Evolutionary conservation across 257 asterid species (phyloP).

Genomic region (Henckelia pumila): DNA sequence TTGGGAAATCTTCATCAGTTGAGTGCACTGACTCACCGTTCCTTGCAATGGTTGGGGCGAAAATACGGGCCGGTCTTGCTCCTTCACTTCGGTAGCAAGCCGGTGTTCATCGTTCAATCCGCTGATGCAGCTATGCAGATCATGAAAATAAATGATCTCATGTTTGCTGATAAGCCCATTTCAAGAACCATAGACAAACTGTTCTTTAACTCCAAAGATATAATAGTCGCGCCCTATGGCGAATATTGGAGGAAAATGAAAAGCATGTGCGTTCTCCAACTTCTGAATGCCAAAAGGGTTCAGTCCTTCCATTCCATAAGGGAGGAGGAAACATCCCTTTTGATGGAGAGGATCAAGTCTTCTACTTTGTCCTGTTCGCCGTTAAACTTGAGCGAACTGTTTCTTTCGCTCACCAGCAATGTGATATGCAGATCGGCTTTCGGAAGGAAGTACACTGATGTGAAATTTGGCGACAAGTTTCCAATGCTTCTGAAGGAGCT

Average conservation of each 20-base stretch:
- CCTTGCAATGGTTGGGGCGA: slow-evolving; percentile 36
- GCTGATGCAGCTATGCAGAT: slow-evolving; percentile 46
- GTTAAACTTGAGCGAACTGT: slow-evolving; percentile 36
- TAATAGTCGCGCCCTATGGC: slow-evolving; percentile 39
- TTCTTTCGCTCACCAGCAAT: slow-evolving; percentile 31
- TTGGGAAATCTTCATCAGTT: slow-evolving; percentile 60
- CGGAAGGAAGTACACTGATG: slow-evolving; percentile 47
- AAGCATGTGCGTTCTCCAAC: slow-evolving; percentile 42
- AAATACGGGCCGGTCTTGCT: slow-evolving; percentile 52
- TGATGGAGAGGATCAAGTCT: slow-evolving; percentile 32
- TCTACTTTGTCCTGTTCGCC: neutral
- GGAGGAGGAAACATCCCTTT: slow-evolving; percentile 38
- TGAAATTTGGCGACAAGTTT: slow-evolving; percentile 34
- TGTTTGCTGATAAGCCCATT: slow-evolving; percentile 41
- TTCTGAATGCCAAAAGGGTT: slow-evolving; percentile 46
- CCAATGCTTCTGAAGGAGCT: slow-evolving; percentile 26
- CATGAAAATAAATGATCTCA: slow-evolving; percentile 50
- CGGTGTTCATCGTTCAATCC: slow-evolving; percentile 44
- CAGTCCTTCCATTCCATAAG: slow-evolving; percentile 32
- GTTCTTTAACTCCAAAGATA: slow-evolving; percentile 30
- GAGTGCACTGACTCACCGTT: slow-evolving; percentile 32
- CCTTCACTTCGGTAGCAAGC: slow-evolving; percentile 44
- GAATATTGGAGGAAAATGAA: slow-evolving; percentile 50
- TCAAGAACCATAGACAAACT: slow-evolving; percentile 22
- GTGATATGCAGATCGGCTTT: slow-evolving; percentile 44